Conservation (phyloP, 169 alveolate species). For the Babesia divergens region DNA sequence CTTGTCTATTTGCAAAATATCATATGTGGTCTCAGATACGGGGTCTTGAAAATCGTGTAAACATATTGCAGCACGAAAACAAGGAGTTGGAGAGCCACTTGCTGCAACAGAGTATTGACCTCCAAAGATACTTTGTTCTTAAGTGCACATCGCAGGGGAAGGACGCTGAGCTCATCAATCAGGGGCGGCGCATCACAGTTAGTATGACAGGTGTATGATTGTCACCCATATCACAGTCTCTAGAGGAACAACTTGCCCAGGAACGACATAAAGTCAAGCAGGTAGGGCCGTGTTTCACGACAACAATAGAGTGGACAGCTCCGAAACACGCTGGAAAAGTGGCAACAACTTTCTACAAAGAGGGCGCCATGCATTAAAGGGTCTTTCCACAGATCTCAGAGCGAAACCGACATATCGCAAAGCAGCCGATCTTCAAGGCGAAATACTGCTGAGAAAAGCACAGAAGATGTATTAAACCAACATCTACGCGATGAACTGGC, state of each 20-base stretch:
- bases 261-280: too few relatives aligned
- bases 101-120: neutral
- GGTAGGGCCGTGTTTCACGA: too few relatives aligned
- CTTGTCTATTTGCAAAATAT: neutral
- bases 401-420: neutral
- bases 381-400: neutral
- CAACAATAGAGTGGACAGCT: too few relatives aligned
- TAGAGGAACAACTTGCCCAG: too few relatives aligned
- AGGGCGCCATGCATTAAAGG: neutral
- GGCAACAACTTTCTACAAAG: neutral
- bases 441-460: neutral
- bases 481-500: neutral
- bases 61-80: conserved; percentile 1
- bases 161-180: too few relatives aligned
- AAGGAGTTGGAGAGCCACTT: neutral
- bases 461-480: neutral
- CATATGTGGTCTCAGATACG: neutral
- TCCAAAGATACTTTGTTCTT: conserved; percentile 8
- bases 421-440: neutral
- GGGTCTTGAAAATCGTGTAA: conserved; percentile 6
- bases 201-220: neutral
- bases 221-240: too few relatives aligned
- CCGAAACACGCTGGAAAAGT: neutral
- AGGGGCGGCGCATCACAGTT: neutral
- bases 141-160: conserved; percentile 20